Conservation (phyloP, 129 eudicot species). For the Mikania micrantha region DNA sequence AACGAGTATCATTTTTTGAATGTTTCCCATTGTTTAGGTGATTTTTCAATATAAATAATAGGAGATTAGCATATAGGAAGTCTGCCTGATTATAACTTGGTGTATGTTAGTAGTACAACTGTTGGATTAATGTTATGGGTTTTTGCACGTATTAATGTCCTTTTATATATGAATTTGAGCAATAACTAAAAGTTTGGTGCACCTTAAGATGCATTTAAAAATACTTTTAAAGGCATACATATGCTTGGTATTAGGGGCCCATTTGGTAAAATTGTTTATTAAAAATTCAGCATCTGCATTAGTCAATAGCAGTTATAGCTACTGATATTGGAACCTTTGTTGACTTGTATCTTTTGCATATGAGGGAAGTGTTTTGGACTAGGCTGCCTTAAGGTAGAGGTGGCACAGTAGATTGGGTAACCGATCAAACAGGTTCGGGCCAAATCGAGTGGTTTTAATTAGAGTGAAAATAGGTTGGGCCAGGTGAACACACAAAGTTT, state of each 20-base stretch:
- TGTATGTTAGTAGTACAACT: constrained; percentile 2
- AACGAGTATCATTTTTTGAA: too few relatives aligned
- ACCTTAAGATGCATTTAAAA: background rate
- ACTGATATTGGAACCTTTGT: background rate
- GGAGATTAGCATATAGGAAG: too few relatives aligned
- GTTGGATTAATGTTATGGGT: background rate
- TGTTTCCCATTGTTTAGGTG: too few relatives aligned
- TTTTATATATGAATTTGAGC: too few relatives aligned
- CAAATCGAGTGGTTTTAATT: background rate
- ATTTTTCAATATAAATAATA: too few relatives aligned
- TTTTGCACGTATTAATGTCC: too few relatives aligned
- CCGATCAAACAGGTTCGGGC: background rate
- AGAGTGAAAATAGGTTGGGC: background rate
- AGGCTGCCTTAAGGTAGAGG: background rate
- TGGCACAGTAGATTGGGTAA: background rate
- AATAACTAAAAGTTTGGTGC: background rate
- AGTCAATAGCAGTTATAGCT: background rate
- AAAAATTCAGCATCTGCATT: background rate
- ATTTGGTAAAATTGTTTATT: too few relatives aligned
- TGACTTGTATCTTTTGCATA: background rate
- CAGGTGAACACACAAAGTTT: background rate
- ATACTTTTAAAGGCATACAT: background rate
- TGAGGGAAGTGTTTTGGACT: background rate
- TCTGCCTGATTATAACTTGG: too few relatives aligned
- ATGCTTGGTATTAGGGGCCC: too few relatives aligned